A percentile compares a stretch with the other conserved stretches of the same genome.
These are phyloP conservation scores for Penicillium taxi DNA, from an alignment of 495 filamentous ascomycete species.

Conservation along the genomic window DNA sequence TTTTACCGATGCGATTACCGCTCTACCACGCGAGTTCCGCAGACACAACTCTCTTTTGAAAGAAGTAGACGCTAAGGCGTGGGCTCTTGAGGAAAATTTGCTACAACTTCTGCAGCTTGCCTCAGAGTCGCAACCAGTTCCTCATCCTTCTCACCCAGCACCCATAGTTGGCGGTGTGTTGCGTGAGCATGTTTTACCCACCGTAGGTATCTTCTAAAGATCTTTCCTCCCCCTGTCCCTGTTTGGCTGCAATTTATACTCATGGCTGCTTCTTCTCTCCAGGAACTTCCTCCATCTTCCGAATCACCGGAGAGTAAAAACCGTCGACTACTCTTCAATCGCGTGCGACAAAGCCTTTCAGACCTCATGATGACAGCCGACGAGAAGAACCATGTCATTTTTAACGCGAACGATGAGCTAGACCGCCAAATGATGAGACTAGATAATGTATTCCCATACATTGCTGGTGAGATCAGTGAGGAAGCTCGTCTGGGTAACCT, in stretches of 20 bases:
- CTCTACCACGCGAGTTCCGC: conserved; percentile 88
- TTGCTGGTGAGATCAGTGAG: conserved; percentile 85
- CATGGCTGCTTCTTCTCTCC: conserved; percentile 5
- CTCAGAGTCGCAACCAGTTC: conserved; percentile 46
- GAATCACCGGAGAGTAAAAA: conserved; percentile 34
- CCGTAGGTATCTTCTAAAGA: conserved; percentile 15
- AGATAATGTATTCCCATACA: conserved; percentile 72
- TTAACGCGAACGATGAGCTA: conserved; percentile 79
- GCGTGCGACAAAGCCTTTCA: conserved; percentile 52
- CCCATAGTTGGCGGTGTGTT: conserved; percentile 33
- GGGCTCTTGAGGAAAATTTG: conserved; percentile 52
- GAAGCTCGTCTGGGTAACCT: conserved; percentile 86
- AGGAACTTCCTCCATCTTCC: conserved; percentile 26
- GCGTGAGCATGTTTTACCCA: conserved; percentile 32
- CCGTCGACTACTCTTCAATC: conserved; percentile 60
- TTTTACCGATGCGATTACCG: conserved; percentile 87
- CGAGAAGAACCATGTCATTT: conserved; percentile 94
- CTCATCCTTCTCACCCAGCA: conserved; percentile 30
- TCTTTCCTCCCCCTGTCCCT: too few species aligned
- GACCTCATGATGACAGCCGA: conserved; percentile 81
- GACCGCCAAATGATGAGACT: conserved; percentile 78
- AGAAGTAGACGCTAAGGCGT: conserved; percentile 89
- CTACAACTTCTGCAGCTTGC: conserved; percentile 60
- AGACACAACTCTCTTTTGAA: conserved; percentile 90
- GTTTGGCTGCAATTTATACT: conserved; percentile 7